A percentile compares a stretch with the other conserved stretches of the same genome.
These are phyloP conservation scores for Cardamine resedifolia DNA, from an alignment of 345 rosid genomes.

Conservation along the genomic window DNA sequence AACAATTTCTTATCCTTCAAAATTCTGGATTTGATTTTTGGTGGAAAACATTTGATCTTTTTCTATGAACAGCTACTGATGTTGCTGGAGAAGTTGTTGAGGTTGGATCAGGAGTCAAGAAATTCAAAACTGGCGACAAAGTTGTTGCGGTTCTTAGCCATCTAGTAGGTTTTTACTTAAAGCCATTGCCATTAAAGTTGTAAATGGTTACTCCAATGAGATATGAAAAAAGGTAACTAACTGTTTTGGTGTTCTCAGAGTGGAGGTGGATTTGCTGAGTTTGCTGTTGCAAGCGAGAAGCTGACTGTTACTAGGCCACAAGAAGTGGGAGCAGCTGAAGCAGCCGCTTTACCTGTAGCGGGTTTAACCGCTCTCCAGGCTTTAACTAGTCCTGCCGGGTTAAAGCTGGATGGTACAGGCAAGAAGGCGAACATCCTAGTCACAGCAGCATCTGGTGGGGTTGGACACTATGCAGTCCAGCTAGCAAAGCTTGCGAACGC, in stretches of 20 bases:
- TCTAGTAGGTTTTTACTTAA: constrained; percentile 41
- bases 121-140: constrained; percentile 76
- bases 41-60: neutral
- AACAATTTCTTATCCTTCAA: neutral
- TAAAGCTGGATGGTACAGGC: constrained; percentile 66
- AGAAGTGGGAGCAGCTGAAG: constrained; percentile 70
- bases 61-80: constrained; percentile 61
- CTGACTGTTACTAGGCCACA: constrained; percentile 54
- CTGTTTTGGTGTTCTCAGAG: constrained; percentile 35
- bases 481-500: constrained; percentile 71
- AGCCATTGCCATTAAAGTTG: neutral
- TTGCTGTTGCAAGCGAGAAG: constrained; percentile 57
- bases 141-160: constrained; percentile 59
- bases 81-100: constrained; percentile 75
- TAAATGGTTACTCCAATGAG: neutral
- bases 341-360: constrained; percentile 63
- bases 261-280: constrained; percentile 71
- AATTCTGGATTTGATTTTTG: neutral
- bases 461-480: constrained; percentile 80
- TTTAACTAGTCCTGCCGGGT: constrained; percentile 54
- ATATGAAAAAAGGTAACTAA: neutral
- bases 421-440: constrained; percentile 54
- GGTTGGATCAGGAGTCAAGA: constrained; percentile 60
- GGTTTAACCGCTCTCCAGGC: constrained; percentile 69
- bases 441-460: constrained; percentile 87